These are phyloP conservation scores for Phaffia australis DNA, from an alignment of 768 basidiomycete genomes.

Conservation along the genomic window DNA sequence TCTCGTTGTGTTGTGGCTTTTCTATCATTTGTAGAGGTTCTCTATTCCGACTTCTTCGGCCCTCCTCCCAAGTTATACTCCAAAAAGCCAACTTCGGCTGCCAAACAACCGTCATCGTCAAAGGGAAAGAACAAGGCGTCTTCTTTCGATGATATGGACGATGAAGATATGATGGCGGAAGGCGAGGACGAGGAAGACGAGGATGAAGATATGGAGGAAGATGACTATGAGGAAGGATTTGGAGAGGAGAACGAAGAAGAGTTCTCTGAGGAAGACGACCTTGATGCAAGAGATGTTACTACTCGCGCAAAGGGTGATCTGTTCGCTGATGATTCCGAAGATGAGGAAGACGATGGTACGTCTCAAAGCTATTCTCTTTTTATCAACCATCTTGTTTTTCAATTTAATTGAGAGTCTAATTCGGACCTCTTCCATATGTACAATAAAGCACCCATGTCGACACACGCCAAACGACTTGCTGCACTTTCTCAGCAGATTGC, in stretches of 20 bases:
- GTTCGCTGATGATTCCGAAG: slow-evolving; percentile 60
- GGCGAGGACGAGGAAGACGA: slow-evolving; percentile 38
- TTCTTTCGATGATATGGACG: slow-evolving; percentile 29
- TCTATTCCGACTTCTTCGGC: slow-evolving; percentile 40
- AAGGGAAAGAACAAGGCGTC: slow-evolving; percentile 22
- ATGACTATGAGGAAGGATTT: slow-evolving; percentile 15
- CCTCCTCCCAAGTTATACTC: slow-evolving; percentile 29
- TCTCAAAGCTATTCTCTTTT: slow-evolving; percentile 23
- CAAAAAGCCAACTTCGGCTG: slow-evolving; percentile 14
- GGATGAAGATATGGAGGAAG: slow-evolving; percentile 28
- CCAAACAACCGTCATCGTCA: slow-evolving; percentile 5
- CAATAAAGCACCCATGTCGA: slow-evolving; percentile 47
- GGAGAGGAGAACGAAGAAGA: slow-evolving; percentile 31
- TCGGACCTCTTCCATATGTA: background rate
- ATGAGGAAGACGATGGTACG: slow-evolving; percentile 32
- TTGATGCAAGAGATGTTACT: slow-evolving; percentile 15
- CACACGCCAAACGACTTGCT: slow-evolving; percentile 67
- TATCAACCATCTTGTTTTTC: background rate
- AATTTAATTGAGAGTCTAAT: background rate
- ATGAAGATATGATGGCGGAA: slow-evolving; percentile 27
- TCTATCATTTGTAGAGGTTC: slow-evolving; percentile 30
- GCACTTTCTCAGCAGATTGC: slow-evolving; percentile 67
- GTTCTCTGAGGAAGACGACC: slow-evolving; percentile 32
- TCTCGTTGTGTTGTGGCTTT: background rate
- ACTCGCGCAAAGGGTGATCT: slow-evolving; percentile 57